Conservation (phyloP, 139 green algal genomes). For the Dunaliella primolecta region DNA sequence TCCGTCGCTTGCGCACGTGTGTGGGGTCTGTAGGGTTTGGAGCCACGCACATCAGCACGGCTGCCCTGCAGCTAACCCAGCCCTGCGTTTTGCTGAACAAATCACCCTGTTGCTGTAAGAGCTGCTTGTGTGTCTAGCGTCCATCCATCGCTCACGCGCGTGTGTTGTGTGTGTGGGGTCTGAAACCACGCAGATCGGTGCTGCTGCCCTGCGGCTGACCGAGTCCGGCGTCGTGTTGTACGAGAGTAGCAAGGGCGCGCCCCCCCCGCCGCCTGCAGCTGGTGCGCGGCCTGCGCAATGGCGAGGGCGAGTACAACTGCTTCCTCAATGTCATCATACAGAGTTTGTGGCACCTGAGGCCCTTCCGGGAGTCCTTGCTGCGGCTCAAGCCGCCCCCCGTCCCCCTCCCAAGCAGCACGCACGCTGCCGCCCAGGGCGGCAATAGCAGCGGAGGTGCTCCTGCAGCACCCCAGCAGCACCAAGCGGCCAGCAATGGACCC, state of each 20-base stretch:
- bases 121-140: no score
- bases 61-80: not conserved
- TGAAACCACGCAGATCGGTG: not conserved
- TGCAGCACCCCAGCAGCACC: no score
- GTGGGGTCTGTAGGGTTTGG: no score
- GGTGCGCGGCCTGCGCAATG: constrained; percentile 63
- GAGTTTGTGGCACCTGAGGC: constrained; percentile 34
- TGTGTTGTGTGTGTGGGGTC: no score
- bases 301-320: constrained; percentile 81
- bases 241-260: constrained; percentile 19
- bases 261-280: constrained; percentile 31
- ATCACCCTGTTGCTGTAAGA: no score
- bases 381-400: not conserved
- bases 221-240: constrained; percentile 16
- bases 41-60: not conserved
- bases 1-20: no score
- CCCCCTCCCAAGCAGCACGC: constrained; percentile 5
- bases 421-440: not conserved
- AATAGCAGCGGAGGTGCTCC: no score
- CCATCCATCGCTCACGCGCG: no score
- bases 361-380: constrained; percentile 57
- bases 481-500: no score
- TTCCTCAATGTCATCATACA: constrained; percentile 90
- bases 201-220: constrained; percentile 1
- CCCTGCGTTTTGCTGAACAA: not conserved